Percentiles rank a stretch among this genome's conserved stretches.
phyloP scores from a whole-genome alignment of 2,329 filamentous ascomycete genomes.

The Colletotrichum theobromicola region DNA sequence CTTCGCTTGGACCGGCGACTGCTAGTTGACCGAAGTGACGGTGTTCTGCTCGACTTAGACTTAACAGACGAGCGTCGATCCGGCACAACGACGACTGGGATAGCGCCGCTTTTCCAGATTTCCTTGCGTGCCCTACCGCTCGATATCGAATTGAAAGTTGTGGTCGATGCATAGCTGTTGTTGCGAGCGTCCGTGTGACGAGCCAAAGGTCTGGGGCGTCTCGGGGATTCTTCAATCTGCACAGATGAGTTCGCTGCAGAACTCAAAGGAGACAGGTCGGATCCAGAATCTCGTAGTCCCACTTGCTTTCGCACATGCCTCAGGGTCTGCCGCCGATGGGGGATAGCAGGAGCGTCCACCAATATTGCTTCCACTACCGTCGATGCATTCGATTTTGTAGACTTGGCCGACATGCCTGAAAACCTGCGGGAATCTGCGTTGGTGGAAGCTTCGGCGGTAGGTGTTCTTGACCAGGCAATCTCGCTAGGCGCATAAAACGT shows the following conservation, averaged over 20 bases:
- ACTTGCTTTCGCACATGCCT: constrained; percentile 65
- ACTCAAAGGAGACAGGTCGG: constrained; percentile 45
- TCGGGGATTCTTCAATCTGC: constrained; percentile 32
- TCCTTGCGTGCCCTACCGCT: constrained; percentile 63
- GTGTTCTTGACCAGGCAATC: constrained; percentile 32
- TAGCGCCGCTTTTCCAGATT: constrained; percentile 62
- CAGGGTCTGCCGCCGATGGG: constrained; percentile 57
- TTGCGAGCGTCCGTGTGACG: constrained; percentile 36
- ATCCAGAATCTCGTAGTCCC: constrained; percentile 52
- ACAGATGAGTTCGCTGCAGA: constrained; percentile 46
- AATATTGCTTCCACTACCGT: constrained; percentile 64
- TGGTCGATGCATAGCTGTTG: constrained; percentile 55
- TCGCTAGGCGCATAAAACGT: constrained; percentile 41
- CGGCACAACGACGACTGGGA: constrained; percentile 68
- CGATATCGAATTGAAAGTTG: constrained; percentile 53
- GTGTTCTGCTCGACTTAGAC: constrained; percentile 54
- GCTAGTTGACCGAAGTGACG: constrained; percentile 66
- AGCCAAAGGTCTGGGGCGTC: constrained; percentile 31
- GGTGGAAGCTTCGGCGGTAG: constrained; percentile 43
- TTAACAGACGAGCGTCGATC: constrained; percentile 60
- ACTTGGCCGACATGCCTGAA: constrained; percentile 60
- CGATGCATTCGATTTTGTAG: constrained; percentile 58
- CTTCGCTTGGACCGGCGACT: constrained; percentile 61
- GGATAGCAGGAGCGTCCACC: constrained; percentile 51
- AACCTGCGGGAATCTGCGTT: constrained; percentile 52